A percentile compares a stretch with the other conserved stretches of the same genome.
phyloP scores from a whole-genome alignment of 2,329 filamentous ascomycete species.

The Exophiala aquamarina region DNA sequence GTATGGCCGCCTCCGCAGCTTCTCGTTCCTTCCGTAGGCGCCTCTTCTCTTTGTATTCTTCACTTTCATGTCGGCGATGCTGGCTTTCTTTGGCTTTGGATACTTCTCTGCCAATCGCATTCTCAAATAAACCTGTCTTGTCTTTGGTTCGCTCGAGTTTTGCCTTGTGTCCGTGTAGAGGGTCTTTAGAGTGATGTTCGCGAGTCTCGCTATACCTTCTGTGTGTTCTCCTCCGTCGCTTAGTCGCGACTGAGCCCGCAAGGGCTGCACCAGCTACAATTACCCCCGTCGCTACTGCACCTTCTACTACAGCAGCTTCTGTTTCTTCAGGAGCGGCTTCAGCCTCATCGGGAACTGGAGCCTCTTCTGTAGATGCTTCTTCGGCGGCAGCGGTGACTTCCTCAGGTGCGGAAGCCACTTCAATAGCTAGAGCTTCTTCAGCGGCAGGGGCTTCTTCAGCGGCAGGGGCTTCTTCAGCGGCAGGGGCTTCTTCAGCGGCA shows the following conservation, averaged over 20 bases:
- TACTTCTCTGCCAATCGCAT: conserved; percentile 29
- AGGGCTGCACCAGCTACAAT: conserved; percentile 17
- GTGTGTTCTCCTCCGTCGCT: conserved; percentile 17
- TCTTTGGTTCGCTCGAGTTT: conserved; percentile 33
- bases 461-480: conserved; percentile 14
- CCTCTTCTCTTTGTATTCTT: conserved; percentile 25
- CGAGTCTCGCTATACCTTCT: conserved; percentile 19
- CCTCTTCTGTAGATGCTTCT: conserved; percentile 8
- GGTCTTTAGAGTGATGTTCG: conserved; percentile 13
- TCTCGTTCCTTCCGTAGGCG: conserved; percentile 15
- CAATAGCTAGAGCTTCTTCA: conserved; percentile 14
- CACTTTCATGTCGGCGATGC: conserved; percentile 18
- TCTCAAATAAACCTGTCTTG: conserved; percentile 33
- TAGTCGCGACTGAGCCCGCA: conserved; percentile 5
- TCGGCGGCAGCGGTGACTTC: conserved; percentile 8
- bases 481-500: conserved; percentile 11
- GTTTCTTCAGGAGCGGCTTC: conserved; percentile 14
- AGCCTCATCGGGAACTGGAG: conserved; percentile 9
- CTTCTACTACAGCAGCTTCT: conserved; percentile 5
- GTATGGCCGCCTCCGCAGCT: conserved; percentile 14
- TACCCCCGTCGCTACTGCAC: conserved; percentile 11
- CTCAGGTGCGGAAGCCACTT: conserved; percentile 4
- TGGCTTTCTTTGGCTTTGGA: conserved; percentile 33
- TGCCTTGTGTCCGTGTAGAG: conserved; percentile 31
- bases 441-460: conserved; percentile 13